phyloP scores from a whole-genome alignment of 768 basidiomycete species.

The Multifurca ochricompacta region DNA sequence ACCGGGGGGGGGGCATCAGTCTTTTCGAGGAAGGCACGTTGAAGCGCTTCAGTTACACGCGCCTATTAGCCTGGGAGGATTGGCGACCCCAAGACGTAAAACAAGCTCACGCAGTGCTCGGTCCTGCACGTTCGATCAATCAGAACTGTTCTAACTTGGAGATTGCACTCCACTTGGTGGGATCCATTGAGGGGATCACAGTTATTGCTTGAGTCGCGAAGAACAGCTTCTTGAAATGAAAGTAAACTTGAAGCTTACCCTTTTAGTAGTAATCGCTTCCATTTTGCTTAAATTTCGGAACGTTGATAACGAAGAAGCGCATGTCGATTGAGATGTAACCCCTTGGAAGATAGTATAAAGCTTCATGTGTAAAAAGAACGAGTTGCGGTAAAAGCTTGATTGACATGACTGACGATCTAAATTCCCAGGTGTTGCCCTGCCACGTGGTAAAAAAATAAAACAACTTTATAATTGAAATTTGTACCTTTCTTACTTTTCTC shows the following conservation, averaged over 20 bases:
- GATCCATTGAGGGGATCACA: no score
- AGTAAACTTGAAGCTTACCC: no score
- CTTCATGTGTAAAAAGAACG: neutral
- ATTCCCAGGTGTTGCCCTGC: no score
- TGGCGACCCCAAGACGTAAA: neutral
- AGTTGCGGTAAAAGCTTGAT: slow-evolving; percentile 2
- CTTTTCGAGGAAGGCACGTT: neutral
- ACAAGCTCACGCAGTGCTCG: neutral
- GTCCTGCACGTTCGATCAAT: neutral
- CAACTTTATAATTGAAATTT: neutral
- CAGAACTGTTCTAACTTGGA: neutral
- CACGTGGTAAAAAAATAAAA: neutral
- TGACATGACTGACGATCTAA: neutral
- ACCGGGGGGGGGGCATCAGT: no score
- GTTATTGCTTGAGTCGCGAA: no score
- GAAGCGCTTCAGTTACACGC: neutral
- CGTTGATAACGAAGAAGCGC: neutral
- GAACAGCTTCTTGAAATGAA: no score
- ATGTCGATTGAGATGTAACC: neutral
- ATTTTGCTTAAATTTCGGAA: no score
- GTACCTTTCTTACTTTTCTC: neutral
- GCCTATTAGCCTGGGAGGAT: neutral
- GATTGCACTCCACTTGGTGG: neutral
- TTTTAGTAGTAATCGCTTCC: no score
- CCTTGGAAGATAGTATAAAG: neutral